phyloP scores from a whole-genome alignment of 179 eudicot genomes.

The Camellia oleifera region DNA sequence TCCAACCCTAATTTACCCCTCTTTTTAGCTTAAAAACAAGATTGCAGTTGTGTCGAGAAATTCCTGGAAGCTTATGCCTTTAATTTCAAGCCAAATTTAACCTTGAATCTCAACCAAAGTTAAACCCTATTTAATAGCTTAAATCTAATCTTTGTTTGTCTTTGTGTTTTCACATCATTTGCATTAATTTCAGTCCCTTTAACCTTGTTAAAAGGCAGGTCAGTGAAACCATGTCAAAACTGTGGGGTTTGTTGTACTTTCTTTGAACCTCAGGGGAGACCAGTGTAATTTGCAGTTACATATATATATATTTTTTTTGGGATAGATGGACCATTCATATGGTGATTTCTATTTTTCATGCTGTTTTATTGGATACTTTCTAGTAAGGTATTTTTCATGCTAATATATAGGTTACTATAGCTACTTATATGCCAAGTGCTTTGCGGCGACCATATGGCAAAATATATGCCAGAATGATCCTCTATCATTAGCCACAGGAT shows the following conservation, averaged over 20 bases:
- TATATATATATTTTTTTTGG: neutral
- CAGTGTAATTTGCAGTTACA: too few species aligned
- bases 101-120: neutral
- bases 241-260: too few species aligned
- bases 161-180: too few species aligned
- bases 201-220: too few species aligned
- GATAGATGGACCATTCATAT: neutral
- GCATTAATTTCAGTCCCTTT: too few species aligned
- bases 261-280: too few species aligned
- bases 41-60: neutral
- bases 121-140: neutral
- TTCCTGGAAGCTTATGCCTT: neutral
- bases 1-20: neutral
- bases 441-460: slow-evolving; percentile 93
- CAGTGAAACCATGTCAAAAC: too few species aligned
- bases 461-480: slow-evolving; percentile 77
- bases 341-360: neutral
- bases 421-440: slow-evolving; percentile 94
- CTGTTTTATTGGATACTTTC: neutral
- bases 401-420: slow-evolving; percentile 73
- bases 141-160: neutral
- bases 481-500: slow-evolving; percentile 67
- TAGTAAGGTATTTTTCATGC: slow-evolving; percentile 3
- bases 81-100: neutral
- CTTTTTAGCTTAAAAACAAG: neutral